These are phyloP conservation scores for Cryphonectria parasitica DNA, from an alignment of 2,329 filamentous ascomycete species.

Conservation along the genomic window DNA sequence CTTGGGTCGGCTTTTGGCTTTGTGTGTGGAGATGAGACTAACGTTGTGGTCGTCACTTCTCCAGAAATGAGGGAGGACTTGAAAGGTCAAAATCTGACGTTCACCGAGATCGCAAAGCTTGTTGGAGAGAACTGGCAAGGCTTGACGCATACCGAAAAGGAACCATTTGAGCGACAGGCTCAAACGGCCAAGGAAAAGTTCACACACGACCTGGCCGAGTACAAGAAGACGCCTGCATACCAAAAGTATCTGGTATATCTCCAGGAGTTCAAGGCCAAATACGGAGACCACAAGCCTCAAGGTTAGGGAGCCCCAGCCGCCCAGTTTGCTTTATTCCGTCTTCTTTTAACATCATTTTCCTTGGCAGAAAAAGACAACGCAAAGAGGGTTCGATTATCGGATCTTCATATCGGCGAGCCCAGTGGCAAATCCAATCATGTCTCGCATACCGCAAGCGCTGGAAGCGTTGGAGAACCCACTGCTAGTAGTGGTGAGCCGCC, in stretches of 20 bases:
- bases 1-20: not conserved
- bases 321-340: not conserved
- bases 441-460: conserved; percentile 44
- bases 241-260: conserved; percentile 73
- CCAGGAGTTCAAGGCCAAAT: conserved; percentile 76
- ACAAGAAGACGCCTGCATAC: conserved; percentile 76
- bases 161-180: conserved; percentile 73
- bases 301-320: conserved; percentile 44
- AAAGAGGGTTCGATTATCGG: conserved; percentile 53
- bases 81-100: conserved; percentile 75
- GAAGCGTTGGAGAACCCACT: conserved; percentile 14
- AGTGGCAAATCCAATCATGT: conserved; percentile 49
- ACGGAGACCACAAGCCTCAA: conserved; percentile 57
- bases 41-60: not conserved
- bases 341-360: conserved; percentile 19
- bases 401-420: conserved; percentile 39
- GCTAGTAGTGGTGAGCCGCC: conserved; percentile 38
- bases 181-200: conserved; percentile 77
- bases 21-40: no score
- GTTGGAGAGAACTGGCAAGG: conserved; percentile 84
- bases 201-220: conserved; percentile 71
- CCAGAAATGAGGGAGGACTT: conserved; percentile 76
- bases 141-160: conserved; percentile 67
- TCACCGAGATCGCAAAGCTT: conserved; percentile 82
- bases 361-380: conserved; percentile 50